These are phyloP conservation scores for Daldinia grandis DNA, from an alignment of 495 filamentous ascomycete species.

Conservation along the genomic window DNA sequence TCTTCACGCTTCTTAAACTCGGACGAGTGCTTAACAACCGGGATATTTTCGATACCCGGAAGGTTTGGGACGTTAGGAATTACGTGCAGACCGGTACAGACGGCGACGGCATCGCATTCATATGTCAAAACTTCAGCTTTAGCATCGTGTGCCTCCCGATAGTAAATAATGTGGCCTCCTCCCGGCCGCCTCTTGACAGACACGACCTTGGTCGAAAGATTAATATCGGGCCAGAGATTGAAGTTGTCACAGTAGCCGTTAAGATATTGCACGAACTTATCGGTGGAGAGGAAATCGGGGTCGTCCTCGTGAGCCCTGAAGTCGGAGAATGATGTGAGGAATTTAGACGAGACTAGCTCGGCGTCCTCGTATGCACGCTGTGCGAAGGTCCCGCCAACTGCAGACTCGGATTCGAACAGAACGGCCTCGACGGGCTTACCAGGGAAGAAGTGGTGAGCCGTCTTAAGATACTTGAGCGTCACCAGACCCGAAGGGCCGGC, in stretches of 20 bases:
- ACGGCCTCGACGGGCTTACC: slow-evolving; percentile 36
- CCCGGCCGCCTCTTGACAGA: slow-evolving; percentile 32
- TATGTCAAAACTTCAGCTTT: slow-evolving; percentile 31
- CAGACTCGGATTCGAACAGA: slow-evolving; percentile 13
- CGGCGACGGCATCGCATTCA: slow-evolving; percentile 53
- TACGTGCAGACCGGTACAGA: slow-evolving; percentile 56
- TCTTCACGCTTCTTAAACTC: slow-evolving; percentile 53
- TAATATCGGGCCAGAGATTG: slow-evolving; percentile 15
- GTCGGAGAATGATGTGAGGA: slow-evolving; percentile 55
- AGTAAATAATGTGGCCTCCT: slow-evolving; percentile 45
- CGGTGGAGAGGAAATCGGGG: slow-evolving; percentile 50
- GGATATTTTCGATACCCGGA: slow-evolving; percentile 50
- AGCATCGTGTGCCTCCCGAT: neutral
- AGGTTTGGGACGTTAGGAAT: slow-evolving; percentile 51
- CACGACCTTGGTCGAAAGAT: slow-evolving; percentile 12
- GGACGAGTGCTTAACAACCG: slow-evolving; percentile 52
- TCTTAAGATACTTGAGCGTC: slow-evolving; percentile 45
- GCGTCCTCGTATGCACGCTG: slow-evolving; percentile 24
- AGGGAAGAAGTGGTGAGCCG: slow-evolving; percentile 37
- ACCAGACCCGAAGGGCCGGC: slow-evolving; percentile 45
- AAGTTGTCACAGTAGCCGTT: slow-evolving; percentile 15
- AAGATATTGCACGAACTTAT: slow-evolving; percentile 50
- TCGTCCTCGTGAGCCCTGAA: slow-evolving; percentile 43
- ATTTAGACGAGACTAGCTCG: slow-evolving; percentile 52
- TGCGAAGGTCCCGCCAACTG: slow-evolving; percentile 12